These are phyloP conservation scores for Bipolaris bicolor DNA, from an alignment of 2,329 filamentous ascomycete species.

Conservation along the genomic window DNA sequence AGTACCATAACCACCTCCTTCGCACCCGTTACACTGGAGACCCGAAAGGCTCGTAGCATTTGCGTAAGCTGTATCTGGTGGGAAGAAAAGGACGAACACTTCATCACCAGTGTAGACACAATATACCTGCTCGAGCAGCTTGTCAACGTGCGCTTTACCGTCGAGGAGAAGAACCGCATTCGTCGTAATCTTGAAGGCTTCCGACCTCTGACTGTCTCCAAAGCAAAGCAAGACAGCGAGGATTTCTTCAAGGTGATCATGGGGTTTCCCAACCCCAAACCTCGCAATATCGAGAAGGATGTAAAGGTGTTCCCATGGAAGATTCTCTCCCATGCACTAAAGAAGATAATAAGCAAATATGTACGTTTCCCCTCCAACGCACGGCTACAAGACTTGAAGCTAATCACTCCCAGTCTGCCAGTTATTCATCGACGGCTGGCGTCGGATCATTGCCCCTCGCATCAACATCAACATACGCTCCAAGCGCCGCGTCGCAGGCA, in stretches of 20 bases:
- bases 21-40: constrained; percentile 76
- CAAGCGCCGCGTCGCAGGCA: constrained; percentile 55
- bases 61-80: constrained; percentile 98
- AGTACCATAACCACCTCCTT: constrained; percentile 84
- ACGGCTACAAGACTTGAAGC: constrained; percentile 36
- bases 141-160: constrained; percentile 84
- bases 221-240: constrained; percentile 88
- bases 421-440: constrained; percentile 70
- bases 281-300: constrained; percentile 97
- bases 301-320: constrained; percentile 99
- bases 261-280: constrained; percentile 93
- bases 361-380: constrained; percentile 54
- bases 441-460: constrained; percentile 52
- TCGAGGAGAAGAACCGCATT: constrained; percentile 98
- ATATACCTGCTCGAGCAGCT: constrained; percentile 93
- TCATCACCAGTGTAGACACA: constrained; percentile 94
- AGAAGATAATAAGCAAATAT: constrained; percentile 99
- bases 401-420: constrained; percentile 63
- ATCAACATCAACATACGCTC: constrained; percentile 41
- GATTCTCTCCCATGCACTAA: constrained; percentile 81
- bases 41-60: constrained; percentile 81
- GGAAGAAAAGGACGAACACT: constrained; percentile 89
- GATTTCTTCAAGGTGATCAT: constrained; percentile 99
- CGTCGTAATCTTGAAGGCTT: constrained; percentile 94
- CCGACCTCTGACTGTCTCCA: constrained; percentile 89